Conservation (phyloP, 164 flowering plant genomes). For the Stephania japonica region DNA sequence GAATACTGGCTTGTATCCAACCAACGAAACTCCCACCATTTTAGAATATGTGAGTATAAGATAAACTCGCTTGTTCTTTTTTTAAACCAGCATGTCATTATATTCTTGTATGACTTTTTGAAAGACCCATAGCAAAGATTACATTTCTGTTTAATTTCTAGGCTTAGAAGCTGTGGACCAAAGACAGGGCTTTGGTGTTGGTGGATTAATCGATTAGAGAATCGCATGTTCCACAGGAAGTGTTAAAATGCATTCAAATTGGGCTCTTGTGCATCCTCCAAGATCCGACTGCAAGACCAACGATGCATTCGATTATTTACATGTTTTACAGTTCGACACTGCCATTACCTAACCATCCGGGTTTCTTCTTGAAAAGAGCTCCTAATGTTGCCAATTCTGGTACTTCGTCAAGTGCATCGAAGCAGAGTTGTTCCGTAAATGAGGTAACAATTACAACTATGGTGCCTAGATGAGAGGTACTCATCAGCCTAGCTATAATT, state of each 20-base stretch:
- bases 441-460: neutral
- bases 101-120: no score
- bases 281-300: neutral
- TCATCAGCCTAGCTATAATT: no score
- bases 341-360: neutral
- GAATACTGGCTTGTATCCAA: slow-evolving; percentile 15
- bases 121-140: no score
- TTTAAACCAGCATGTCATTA: no score
- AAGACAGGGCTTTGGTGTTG: no score
- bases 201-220: no score
- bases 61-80: no score
- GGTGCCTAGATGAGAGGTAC: neutral
- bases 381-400: no score
- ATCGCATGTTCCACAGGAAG: neutral
- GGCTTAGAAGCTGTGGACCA: no score
- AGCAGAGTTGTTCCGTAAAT: neutral
- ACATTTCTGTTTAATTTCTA: no score
- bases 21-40: slow-evolving; percentile 20
- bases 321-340: neutral
- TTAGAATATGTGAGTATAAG: slow-evolving; percentile 33
- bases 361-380: no score
- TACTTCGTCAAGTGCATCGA: no score
- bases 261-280: neutral
- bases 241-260: neutral
- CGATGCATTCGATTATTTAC: neutral